Conservation (phyloP, 2,329 filamentous ascomycete genomes). For the Fusarium sp. region DNA sequence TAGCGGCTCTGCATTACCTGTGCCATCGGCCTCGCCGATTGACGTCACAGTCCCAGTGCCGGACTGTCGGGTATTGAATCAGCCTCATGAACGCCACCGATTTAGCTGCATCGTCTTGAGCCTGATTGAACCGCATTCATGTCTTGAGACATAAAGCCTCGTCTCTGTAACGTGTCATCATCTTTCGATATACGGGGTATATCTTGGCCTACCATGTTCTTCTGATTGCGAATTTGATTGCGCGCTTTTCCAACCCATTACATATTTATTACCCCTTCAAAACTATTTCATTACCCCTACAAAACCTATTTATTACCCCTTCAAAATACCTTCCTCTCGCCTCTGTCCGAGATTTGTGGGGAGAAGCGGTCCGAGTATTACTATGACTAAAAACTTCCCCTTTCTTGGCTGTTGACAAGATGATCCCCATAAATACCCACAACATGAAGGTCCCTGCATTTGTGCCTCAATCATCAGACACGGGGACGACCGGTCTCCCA, state of each 20-base stretch:
- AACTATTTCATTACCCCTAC: neutral
- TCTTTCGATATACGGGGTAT: neutral
- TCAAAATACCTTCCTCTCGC: neutral
- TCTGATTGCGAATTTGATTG: neutral
- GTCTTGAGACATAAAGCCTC: neutral
- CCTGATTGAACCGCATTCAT: neutral
- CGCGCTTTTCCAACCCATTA: neutral
- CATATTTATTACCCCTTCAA: neutral
- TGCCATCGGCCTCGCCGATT: slow-evolving; percentile 29
- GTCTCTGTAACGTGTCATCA: neutral
- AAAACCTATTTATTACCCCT: neutral
- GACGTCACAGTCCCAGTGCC: slow-evolving; percentile 16
- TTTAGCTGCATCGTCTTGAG: neutral
- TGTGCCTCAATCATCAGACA: slow-evolving; percentile 25
- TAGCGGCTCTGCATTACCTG: slow-evolving; percentile 14
- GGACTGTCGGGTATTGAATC: neutral
- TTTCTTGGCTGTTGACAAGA: slow-evolving; percentile 21
- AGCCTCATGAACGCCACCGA: slow-evolving; percentile 24
- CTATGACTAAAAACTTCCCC: slow-evolving; percentile 31
- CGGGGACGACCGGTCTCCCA: neutral
- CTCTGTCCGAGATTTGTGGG: slow-evolving; percentile 1
- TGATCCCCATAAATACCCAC: slow-evolving; percentile 29
- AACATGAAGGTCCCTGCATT: slow-evolving; percentile 18
- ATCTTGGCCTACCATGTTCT: neutral
- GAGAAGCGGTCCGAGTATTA: slow-evolving; percentile 17